Evolutionary conservation across 2,329 filamentous ascomycete genomes (phyloP).

Genomic region (Phoma sp.): DNA sequence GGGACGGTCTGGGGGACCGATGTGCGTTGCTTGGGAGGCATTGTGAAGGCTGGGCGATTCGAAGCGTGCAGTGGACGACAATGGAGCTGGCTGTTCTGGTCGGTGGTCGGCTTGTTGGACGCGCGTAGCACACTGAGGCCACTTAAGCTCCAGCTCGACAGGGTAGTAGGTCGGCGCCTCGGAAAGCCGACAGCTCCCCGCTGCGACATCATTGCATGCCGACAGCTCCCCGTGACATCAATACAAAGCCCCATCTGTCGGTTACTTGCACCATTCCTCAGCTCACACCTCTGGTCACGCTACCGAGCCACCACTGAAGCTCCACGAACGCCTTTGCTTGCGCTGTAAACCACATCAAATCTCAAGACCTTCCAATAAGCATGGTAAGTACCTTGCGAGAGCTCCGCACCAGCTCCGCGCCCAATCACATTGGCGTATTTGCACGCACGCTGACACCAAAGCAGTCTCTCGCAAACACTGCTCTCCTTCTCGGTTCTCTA

Average conservation of each 20-base stretch:
- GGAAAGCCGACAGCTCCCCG: conserved; percentile 22
- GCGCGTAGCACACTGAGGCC: conserved; percentile 29
- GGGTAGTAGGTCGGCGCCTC: conserved; percentile 16
- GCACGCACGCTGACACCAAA: background rate
- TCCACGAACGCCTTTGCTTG: background rate
- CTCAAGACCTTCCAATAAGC: background rate
- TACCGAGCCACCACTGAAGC: background rate
- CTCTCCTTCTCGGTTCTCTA: conserved; percentile 78
- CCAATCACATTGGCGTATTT: conserved; percentile 2
- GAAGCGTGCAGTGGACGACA: background rate
- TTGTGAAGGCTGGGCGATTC: conserved; percentile 18
- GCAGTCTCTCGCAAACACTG: conserved; percentile 63
- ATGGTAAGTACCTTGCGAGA: conserved; percentile 7
- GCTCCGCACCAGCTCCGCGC: background rate
- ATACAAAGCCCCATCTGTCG: conserved; percentile 10
- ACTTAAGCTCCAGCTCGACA: conserved; percentile 19
- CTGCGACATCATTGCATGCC: conserved; percentile 8
- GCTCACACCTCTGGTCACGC: background rate
- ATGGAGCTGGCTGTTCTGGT: conserved; percentile 17
- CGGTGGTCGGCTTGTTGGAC: conserved; percentile 15
- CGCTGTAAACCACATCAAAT: background rate
- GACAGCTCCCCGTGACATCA: conserved; percentile 24
- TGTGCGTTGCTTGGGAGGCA: conserved; percentile 44
- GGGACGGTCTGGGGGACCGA: conserved; percentile 22
- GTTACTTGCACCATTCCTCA: conserved; percentile 6